phyloP scores from a whole-genome alignment of 1,139 yeast genomes.

The Oligophagozyma castellii region DNA sequence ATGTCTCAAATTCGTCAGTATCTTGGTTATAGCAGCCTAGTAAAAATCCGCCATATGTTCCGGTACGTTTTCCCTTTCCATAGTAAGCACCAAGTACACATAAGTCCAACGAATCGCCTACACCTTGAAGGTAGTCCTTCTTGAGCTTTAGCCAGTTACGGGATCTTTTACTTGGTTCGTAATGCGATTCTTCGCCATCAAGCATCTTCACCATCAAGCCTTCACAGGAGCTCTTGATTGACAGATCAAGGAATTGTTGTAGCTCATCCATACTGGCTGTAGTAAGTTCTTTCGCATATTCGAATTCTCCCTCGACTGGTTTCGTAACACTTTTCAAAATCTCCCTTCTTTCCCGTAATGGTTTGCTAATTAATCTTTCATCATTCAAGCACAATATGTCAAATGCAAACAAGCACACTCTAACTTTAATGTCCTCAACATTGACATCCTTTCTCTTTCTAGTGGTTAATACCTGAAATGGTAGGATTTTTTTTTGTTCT shows the following conservation, averaged over 20 bases:
- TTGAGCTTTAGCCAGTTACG: conserved; percentile 92
- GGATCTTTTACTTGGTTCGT: conserved; percentile 91
- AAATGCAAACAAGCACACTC: conserved; percentile 85
- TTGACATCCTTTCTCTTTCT: conserved; percentile 90
- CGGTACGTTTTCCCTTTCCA: conserved; percentile 92
- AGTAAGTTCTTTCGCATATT: conserved; percentile 64
- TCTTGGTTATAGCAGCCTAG: conserved; percentile 84
- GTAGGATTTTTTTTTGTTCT: conserved; percentile 57
- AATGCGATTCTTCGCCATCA: conserved; percentile 65
- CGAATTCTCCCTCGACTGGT: conserved; percentile 63
- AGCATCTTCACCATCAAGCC: conserved; percentile 92
- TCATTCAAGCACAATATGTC: conserved; percentile 69
- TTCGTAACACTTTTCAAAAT: conserved; percentile 42
- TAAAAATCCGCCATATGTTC: conserved; percentile 85
- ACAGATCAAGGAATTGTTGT: conserved; percentile 76
- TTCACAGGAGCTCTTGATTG: conserved; percentile 84
- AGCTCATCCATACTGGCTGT: conserved; percentile 66
- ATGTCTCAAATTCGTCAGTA: conserved; percentile 83
- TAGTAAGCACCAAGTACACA: conserved; percentile 90
- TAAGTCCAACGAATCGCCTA: conserved; percentile 88
- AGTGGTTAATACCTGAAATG: conserved; percentile 85
- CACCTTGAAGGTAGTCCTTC: conserved; percentile 86
- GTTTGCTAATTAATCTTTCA: conserved; percentile 50
- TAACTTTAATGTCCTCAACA: conserved; percentile 74
- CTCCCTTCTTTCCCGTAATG: conserved; percentile 58